Percentiles rank a stretch among this genome's conserved stretches.
Evolutionary conservation across 1,139 yeast genomes (phyloP).

Genomic region (Debaryomycetaceae sp.): DNA sequence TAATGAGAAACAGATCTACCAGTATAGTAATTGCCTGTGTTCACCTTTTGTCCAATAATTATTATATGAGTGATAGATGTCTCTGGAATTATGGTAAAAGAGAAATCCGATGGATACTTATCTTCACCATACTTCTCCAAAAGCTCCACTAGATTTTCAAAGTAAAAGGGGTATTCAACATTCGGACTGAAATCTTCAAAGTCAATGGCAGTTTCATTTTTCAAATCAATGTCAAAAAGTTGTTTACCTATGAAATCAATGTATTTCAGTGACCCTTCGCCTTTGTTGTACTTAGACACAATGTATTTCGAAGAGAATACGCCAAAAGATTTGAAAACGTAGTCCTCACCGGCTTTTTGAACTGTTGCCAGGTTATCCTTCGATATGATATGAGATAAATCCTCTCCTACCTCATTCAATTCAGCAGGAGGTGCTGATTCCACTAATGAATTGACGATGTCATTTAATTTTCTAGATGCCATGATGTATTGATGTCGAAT

Average conservation of each 20-base stretch:
- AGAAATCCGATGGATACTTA: slow-evolving; percentile 54
- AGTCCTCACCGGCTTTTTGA: slow-evolving; percentile 27
- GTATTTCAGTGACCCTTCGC: slow-evolving; percentile 31
- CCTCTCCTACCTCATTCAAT: slow-evolving; percentile 27
- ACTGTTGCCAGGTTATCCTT: slow-evolving; percentile 18
- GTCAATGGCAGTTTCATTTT: slow-evolving; percentile 43
- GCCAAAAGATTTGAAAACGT: slow-evolving; percentile 26
- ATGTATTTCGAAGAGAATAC: slow-evolving; percentile 30
- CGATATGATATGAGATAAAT: slow-evolving; percentile 22
- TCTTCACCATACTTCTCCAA: slow-evolving; percentile 42
- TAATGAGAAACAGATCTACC: slow-evolving; percentile 86
- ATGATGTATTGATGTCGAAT: slow-evolving; percentile 1
- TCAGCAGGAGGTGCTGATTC: slow-evolving; percentile 43
- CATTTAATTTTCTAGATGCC: slow-evolving; percentile 20
- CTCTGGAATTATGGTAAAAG: slow-evolving; percentile 40
- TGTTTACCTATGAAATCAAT: slow-evolving; percentile 40
- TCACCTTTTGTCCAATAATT: slow-evolving; percentile 70
- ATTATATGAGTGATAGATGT: slow-evolving; percentile 35
- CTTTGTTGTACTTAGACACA: slow-evolving; percentile 35
- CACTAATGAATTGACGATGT: slow-evolving; percentile 33
- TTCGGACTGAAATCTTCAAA: slow-evolving; percentile 38
- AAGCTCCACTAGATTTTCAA: slow-evolving; percentile 24
- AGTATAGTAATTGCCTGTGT: slow-evolving; percentile 79
- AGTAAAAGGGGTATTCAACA: slow-evolving; percentile 26
- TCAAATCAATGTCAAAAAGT: slow-evolving; percentile 63